These are phyloP conservation scores for Hirschfeldia incana DNA, from an alignment of 345 rosid genomes.

Conservation along the genomic window DNA sequence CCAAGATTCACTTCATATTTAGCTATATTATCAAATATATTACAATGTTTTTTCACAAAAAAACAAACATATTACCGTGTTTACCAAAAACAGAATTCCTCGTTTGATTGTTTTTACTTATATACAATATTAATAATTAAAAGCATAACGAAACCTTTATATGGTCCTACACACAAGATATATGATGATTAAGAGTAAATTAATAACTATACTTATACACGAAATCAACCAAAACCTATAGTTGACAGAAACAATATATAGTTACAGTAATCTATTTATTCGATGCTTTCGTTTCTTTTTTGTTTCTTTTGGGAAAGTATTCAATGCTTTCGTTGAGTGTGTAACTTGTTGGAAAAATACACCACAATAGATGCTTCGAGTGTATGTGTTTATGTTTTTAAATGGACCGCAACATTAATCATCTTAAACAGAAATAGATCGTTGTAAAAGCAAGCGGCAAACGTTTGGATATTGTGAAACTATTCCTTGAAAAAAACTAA, in stretches of 20 bases:
- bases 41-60: neutral
- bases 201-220: constrained; percentile 16
- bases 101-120: neutral
- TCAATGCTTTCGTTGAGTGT: neutral
- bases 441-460: neutral
- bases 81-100: constrained; percentile 8
- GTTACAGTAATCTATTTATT: constrained; percentile 3
- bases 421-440: neutral
- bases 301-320: too few species aligned
- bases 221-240: constrained; percentile 8
- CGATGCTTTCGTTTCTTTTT: neutral
- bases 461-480: constrained; percentile 2
- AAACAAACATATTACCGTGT: neutral
- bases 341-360: neutral
- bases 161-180: constrained; percentile 29
- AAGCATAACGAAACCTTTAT: constrained; percentile 5
- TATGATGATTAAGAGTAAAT: neutral
- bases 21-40: neutral
- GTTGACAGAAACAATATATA: constrained; percentile 20
- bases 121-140: neutral
- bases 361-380: neutral
- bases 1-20: neutral
- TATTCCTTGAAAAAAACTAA: neutral
- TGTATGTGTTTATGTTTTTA: neutral
- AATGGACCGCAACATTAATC: neutral